Evolutionary conservation across 495 filamentous ascomycete genomes (phyloP), one percentile per base, ranked within the genome.

Genomic region (Cercophora samala): DNA sequence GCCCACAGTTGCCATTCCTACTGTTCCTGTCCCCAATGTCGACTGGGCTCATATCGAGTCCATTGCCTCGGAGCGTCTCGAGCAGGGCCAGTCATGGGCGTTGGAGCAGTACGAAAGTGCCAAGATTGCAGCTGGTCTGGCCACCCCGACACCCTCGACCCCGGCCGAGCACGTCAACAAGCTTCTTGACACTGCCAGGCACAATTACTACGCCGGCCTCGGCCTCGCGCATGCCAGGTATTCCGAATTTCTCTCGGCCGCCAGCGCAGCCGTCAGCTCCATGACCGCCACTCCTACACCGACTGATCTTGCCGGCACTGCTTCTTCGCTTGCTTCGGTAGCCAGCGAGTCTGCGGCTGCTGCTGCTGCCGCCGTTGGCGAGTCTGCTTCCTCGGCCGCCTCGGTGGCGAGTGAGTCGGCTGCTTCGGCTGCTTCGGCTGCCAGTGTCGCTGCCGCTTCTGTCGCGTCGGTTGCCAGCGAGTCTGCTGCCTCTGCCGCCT

Each of bases 161-260:
- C 76, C 75, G 19, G 66, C 79, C 54, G 74, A 81, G 54, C 75
- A 81, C 55, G 79, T 80, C 18, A 79, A 81, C 68, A 84, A 88
- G 68, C 69, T 90, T 9, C 79, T 86, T 21, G 84, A 87, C 64
- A 77, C 85, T 54, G 88, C 89, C 26, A 87, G 86, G 67, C 81
- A 87, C 63, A 89, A 88, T 68, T 95, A 93, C 74, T 93, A 93
- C 69, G 88, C 91, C 64, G 90, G 86, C 11, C 69, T 93, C 63
- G 91, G 91, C 18, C 69, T 92, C 22, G 91, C 91, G 3, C 90
- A 95, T 72, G 90, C 88, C 55, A 86, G 87, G 21, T 93, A 92
- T 70, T 86, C 89, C 11, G 87, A 88, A 26, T 93, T 94, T 70
- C 66, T 93, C 6, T 82, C 81, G 15, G 86, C 89, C 9, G 91